phyloP scores from a whole-genome alignment of 768 basidiomycete species.

The Pleurotus citrinopileatus region DNA sequence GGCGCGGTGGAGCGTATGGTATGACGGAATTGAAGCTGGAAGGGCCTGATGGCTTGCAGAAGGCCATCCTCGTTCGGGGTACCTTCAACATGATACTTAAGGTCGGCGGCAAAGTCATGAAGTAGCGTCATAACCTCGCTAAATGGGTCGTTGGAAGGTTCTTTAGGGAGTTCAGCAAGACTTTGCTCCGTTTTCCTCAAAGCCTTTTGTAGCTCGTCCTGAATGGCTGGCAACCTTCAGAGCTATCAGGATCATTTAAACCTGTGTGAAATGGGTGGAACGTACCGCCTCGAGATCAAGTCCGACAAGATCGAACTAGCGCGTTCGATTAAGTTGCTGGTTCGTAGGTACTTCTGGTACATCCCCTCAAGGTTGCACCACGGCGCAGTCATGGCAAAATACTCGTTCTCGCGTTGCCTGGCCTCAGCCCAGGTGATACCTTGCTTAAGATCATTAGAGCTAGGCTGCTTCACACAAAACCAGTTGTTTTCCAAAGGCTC shows the following conservation, averaged over 20 bases:
- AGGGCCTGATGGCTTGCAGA: constrained; percentile 51
- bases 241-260: too few species aligned
- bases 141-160: constrained; percentile 53
- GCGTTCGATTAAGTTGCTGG: constrained; percentile 50
- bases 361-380: constrained; percentile 53
- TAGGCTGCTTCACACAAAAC: constrained; percentile 57
- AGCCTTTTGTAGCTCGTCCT: constrained; percentile 49
- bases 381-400: constrained; percentile 47
- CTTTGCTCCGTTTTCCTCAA: constrained; percentile 35
- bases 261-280: too few species aligned
- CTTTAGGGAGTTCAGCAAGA: constrained; percentile 37
- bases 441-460: constrained; percentile 44
- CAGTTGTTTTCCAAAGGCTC: constrained; percentile 53
- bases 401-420: constrained; percentile 51
- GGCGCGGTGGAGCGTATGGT: constrained; percentile 55
- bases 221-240: constrained; percentile 58
- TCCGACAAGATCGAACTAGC: constrained; percentile 62
- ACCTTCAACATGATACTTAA: constrained; percentile 48
- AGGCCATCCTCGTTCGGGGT: constrained; percentile 50
- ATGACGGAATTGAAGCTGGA: constrained; percentile 42
- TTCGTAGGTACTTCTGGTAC: constrained; percentile 54
- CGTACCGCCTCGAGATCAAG: constrained; percentile 58
- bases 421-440: constrained; percentile 63
- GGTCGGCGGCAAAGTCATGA: constrained; percentile 40
- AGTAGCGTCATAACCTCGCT: constrained; percentile 54